phyloP scores from a whole-genome alignment of 176 grass and related monocot species.

The Musa troglodytarum region DNA sequence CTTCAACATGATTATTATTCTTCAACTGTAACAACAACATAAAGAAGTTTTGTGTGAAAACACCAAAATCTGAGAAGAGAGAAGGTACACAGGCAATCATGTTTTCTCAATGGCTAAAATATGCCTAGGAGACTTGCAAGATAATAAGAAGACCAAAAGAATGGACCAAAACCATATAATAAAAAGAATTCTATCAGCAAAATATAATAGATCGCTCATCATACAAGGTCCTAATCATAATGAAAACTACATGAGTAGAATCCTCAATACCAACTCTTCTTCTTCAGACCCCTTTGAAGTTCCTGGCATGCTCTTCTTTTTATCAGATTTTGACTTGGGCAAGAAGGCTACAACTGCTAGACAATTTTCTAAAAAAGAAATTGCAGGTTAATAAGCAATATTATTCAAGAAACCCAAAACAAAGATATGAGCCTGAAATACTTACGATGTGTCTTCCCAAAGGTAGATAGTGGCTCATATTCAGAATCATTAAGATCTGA shows the following conservation, averaged over 20 bases:
- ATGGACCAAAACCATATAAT: too few species aligned
- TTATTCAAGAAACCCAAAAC: constrained; percentile 1
- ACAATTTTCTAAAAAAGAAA: constrained; percentile 7
- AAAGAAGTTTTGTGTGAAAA: background rate
- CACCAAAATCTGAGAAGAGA: background rate
- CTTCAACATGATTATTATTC: constrained; percentile 47
- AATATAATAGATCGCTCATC: too few species aligned
- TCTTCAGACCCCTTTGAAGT: constrained; percentile 35
- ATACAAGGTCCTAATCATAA: background rate
- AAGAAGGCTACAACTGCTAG: constrained; percentile 75
- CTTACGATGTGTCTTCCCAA: constrained; percentile 79
- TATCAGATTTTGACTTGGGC: constrained; percentile 85
- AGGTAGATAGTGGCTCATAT: constrained; percentile 70
- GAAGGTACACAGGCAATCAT: too few species aligned
- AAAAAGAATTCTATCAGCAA: too few species aligned
- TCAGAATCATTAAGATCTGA: constrained; percentile 89
- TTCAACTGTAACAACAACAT: constrained; percentile 23
- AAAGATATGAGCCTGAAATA: constrained; percentile 14
- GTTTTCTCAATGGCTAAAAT: too few species aligned
- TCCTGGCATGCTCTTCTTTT: constrained; percentile 91
- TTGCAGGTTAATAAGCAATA: constrained; percentile 9
- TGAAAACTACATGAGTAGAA: constrained; percentile 14
- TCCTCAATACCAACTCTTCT: constrained; percentile 32
- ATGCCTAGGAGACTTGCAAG: too few species aligned
- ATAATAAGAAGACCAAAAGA: too few species aligned